phyloP scores from a whole-genome alignment of 257 asterid species.

The Gentiana macrophylla region DNA sequence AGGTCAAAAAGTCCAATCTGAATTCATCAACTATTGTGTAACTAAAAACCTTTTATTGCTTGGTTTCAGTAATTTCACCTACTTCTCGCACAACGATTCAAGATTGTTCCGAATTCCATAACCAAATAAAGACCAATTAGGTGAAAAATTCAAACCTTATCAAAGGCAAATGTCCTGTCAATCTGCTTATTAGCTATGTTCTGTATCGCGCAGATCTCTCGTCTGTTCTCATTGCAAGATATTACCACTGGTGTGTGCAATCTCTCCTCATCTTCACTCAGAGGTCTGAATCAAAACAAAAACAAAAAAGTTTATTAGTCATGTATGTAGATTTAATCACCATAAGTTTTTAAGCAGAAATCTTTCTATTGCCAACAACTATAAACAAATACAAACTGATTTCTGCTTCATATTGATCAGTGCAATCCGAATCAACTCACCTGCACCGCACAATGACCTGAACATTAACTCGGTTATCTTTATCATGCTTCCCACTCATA shows the following conservation, averaged over 20 bases:
- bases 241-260: slow-evolving; percentile 21
- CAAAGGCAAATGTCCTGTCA: slow-evolving; percentile 26
- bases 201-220: slow-evolving; percentile 28
- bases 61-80: too few relatives aligned
- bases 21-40: too few relatives aligned
- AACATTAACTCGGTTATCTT: slow-evolving; percentile 26
- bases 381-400: background rate
- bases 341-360: background rate
- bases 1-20: too few relatives aligned
- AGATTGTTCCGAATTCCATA: background rate
- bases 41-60: too few relatives aligned
- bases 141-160: slow-evolving; percentile 29
- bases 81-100: too few relatives aligned
- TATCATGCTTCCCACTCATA: too few relatives aligned
- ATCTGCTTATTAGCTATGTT: slow-evolving; percentile 25
- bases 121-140: background rate
- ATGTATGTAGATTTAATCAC: background rate
- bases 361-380: too few relatives aligned
- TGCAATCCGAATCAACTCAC: slow-evolving; percentile 1
- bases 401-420: too few relatives aligned
- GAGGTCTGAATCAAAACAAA: slow-evolving; percentile 20
- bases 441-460: slow-evolving; percentile 47
- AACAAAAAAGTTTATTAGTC: background rate
- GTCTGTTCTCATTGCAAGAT: slow-evolving; percentile 30
- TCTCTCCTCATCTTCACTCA: slow-evolving; percentile 31